Evolutionary conservation across 1,139 yeast genomes (phyloP).

Genomic region (Zygotorulaspora mrakii): DNA sequence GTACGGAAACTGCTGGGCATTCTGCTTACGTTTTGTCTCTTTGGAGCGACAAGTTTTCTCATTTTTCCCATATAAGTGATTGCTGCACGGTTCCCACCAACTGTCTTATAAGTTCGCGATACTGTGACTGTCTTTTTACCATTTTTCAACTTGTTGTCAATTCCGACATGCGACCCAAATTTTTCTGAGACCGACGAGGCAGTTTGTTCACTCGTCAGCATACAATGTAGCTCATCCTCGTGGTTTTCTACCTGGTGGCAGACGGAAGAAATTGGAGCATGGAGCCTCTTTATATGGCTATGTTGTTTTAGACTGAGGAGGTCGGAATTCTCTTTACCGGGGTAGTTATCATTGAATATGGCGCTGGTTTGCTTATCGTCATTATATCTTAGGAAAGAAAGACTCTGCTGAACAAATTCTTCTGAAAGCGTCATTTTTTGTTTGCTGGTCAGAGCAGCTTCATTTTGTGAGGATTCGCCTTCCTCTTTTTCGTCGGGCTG

Average conservation of each 20-base stretch:
- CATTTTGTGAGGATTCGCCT: constrained; percentile 18
- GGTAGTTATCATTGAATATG: too few relatives aligned
- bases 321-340: constrained; percentile 37
- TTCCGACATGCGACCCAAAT: constrained; percentile 43
- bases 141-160: constrained; percentile 41
- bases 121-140: constrained; percentile 54
- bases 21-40: constrained; percentile 12
- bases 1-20: background rate
- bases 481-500: constrained; percentile 6
- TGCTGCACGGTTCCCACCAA: constrained; percentile 57
- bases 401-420: constrained; percentile 57
- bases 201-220: constrained; percentile 4
- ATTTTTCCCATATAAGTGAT: constrained; percentile 50
- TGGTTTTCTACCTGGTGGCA: too few relatives aligned
- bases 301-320: constrained; percentile 46
- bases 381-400: constrained; percentile 55
- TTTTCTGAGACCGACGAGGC: constrained; percentile 47
- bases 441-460: constrained; percentile 26
- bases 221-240: constrained; percentile 2
- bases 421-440: constrained; percentile 42
- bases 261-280: constrained; percentile 15
- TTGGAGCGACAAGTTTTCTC: constrained; percentile 33
- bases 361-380: constrained; percentile 23
- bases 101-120: constrained; percentile 53
- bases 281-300: constrained; percentile 39